Percentiles rank a stretch among this genome's conserved stretches.
Evolutionary conservation across 2,329 filamentous ascomycete species (phyloP).

Genomic region (Xylaria sp.): DNA sequence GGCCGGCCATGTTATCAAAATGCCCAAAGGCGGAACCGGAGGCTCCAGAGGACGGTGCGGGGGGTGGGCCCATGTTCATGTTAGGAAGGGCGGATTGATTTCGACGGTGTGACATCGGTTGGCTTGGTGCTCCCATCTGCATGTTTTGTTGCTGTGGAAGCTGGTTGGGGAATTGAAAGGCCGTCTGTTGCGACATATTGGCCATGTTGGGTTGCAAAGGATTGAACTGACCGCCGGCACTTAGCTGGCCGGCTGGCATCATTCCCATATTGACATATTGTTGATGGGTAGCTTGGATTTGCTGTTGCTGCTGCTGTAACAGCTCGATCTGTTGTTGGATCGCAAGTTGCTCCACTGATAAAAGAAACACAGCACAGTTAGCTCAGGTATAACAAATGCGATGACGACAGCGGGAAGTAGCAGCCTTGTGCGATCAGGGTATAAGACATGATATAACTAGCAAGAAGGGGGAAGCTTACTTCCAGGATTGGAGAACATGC

Average conservation of each 20-base stretch:
- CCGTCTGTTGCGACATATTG: constrained; percentile 80
- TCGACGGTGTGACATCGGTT: constrained; percentile 89
- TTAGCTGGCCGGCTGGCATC: constrained; percentile 86
- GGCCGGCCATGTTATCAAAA: constrained; percentile 73
- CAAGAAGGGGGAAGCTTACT: constrained; percentile 62
- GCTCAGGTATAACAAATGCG: constrained; percentile 23
- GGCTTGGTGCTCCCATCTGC: constrained; percentile 78
- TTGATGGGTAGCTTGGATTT: constrained; percentile 95
- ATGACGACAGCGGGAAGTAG: constrained; percentile 23
- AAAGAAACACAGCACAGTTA: constrained; percentile 45
- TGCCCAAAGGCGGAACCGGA: constrained; percentile 83
- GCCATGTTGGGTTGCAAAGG: constrained; percentile 83
- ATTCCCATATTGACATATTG: constrained; percentile 99
- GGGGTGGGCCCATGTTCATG: constrained; percentile 88
- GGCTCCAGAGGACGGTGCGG: constrained; percentile 90
- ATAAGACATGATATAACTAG: neutral
- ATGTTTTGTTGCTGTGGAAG: constrained; percentile 75
- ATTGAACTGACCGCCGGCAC: constrained; percentile 76
- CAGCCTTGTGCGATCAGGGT: constrained; percentile 26
- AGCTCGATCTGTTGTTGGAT: constrained; percentile 98
- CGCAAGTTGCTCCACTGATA: constrained; percentile 91
- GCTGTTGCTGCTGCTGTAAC: constrained; percentile 96
- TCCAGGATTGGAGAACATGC: constrained; percentile 78
- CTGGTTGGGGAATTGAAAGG: constrained; percentile 90
- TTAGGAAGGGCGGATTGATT: constrained; percentile 97